Base-by-base conservation (phyloP, 129 eudicot genomes). In the Flaveria trinervia region DNA sequence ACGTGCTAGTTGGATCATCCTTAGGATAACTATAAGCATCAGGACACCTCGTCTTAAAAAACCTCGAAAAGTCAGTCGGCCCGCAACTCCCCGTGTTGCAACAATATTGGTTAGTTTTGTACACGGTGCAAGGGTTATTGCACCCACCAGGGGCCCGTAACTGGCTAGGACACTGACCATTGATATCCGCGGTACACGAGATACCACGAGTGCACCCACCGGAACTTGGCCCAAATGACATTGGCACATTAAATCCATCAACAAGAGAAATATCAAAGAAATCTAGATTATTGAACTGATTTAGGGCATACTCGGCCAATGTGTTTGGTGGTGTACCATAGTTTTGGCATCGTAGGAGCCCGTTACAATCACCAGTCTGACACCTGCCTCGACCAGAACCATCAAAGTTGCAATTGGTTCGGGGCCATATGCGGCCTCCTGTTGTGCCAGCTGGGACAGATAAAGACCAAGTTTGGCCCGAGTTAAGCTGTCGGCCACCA, bases 171-270 rank as follows among this genome's bases (percentile, higher is more conserved):
- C 90, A 86, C 57, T 81, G 78, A 9, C 79, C 82, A 13, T 80
- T 87, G 51, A 85, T 78, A 22, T 83, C 83, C 0, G 88, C 83
- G 1, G 81, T 76, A 73, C 91, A 84, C 3, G 60, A 9, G 39
- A 78, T 65, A 1, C 72, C 76, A 1, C 78, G 83, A 54, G 76
- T 59, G 60, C 83, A 73, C 16, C 54, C 14, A 17, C 57, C 77
- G 13, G 84, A 61, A 1, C 25, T 74, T 1, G 90, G 84, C 15
- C 65, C 79, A 54, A 87, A 84, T 9, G 61, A 80, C 72, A 87
- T 67, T 0, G 91, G 91, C n/a, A 84, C 14, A 7, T 84, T 84
- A 78, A 87, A 87, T 10, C 91, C 88, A 5, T 87, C 91, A 0
- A 87, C 81, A 1, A 87, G 77, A 3, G 88, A 84, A 17, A 87